Base-by-base conservation (phyloP, 805 yeast species). In the Metschnikowia proteae region DNA sequence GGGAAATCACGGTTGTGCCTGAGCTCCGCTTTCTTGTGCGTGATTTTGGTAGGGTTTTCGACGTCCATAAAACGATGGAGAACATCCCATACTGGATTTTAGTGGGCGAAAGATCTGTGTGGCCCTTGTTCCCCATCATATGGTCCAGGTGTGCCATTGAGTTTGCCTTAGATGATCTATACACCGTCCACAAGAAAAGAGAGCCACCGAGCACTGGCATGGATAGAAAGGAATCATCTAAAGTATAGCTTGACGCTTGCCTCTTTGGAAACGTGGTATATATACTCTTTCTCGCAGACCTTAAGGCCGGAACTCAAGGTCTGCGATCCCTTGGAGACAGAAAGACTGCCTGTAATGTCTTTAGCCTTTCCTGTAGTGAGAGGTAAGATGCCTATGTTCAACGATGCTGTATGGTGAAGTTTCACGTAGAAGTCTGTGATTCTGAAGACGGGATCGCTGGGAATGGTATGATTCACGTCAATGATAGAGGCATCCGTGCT, bases 141-240 rank as follows among this genome's bases (percentile, higher is more conserved):
- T 84, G 90, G 82, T 86, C 96, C 1, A 73, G 99, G 41, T 88
- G 97, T 59, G 82, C 91, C 1, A 86, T 92, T 46, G 99, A 92
- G 71, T 88, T 86, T 67, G 86, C 90, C 26, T 72, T 92, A 47
- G 96, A 91, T 63, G 88, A 85, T 63, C 78, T 80, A 59, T 87
- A 79, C 63, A 78, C 72, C 55, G 60, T 69, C 38, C 76, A 71
- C 60, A 61, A 71, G 50, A 50, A 71, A 66, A 52, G 60, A 25
- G 40, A 33, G 25, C 41, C 40, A n/a, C 28, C 30, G 13, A 34
- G 25, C 13, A 7, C 32, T 17, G 28, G 5, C 8, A 22, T 11
- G 11, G 11, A 17, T 8, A 30, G 38, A 9, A 33, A 34, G 38
- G 13, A 31, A 10, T 64, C 56, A 78, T 55, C 80, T 63, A 51